Evolutionary conservation across 179 eudicot species (phyloP), one percentile per base, ranked within the genome.

Genomic region (Vitellaria paradoxa): DNA sequence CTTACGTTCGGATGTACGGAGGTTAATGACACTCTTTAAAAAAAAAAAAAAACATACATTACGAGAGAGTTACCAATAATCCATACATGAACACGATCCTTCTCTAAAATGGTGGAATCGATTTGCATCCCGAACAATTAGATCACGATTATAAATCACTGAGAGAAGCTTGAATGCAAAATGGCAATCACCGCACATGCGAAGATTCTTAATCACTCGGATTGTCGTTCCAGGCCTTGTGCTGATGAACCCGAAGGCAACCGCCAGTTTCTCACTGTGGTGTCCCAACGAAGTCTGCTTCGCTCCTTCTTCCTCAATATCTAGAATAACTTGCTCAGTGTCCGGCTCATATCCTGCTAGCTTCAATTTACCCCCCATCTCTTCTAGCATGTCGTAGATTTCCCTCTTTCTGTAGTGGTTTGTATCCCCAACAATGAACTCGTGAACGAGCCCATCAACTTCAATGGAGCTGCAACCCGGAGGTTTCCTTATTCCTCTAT

Each of bases 391-490:
- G 30, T 18, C 76, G 40, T 78, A 78, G 23, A 82, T 78, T 55
- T 82, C 81, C 46, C 68, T 77, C 56, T 42, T 78, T n/a, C 20
- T 50, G 0, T 18, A 4, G 42, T 78, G 84, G 49, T 18, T 49
- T 40, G 50, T 24, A 74, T 82, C 84, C 15, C 81, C 81, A 50
- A 20, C 42, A 4, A 78, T 56, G 50, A 78, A 82, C 52, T 82
- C 78, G 55, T 78, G 84, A 61, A 82, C 75, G 18, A 78, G 5
- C 26, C 81, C 81, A 78, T 78, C 79, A 1, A 82, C 66, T 30
- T 82, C 84, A 50, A 82, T 74, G 6, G 81, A 77, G 15, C 84
- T 78, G 65, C 84, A 82, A 30, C 81, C 84, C 2, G 81, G 84
- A 14, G 47, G 74, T 18, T 78, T 82, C 26, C 17, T 60, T 47